These are phyloP conservation scores for Heterotrichella gracilis DNA, from an alignment of 352 stramenopile species.

Conservation along the genomic window DNA sequence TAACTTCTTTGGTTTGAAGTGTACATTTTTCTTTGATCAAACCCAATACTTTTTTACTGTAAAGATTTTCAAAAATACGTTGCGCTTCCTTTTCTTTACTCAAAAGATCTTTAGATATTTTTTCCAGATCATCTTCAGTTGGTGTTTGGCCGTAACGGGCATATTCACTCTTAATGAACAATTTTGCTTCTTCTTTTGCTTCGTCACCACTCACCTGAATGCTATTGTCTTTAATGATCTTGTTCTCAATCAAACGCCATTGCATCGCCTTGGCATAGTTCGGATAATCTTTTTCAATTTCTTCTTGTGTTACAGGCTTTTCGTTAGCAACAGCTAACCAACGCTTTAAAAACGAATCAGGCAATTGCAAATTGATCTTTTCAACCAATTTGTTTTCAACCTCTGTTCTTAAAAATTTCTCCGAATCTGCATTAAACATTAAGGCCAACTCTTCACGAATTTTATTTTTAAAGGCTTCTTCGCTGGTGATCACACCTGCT, in stretches of 20 bases:
- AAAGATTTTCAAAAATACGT: neutral
- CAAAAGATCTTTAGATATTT: neutral
- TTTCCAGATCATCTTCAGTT: neutral
- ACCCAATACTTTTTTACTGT: conserved; percentile 8
- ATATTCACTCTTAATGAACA: conserved; percentile 1
- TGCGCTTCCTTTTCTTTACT: neutral
- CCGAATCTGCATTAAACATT: neutral
- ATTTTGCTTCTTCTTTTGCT: neutral
- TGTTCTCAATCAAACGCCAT: neutral
- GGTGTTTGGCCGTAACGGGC: neutral
- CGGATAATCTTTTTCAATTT: neutral
- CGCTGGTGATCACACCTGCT: neutral
- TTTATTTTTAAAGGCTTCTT: neutral
- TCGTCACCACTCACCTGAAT: neutral
- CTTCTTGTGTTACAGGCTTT: neutral
- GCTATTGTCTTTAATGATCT: conserved; percentile 8
- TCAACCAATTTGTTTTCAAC: neutral
- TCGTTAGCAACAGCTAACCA: neutral
- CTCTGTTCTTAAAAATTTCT: conserved; percentile 4
- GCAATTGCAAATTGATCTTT: conserved; percentile 1
- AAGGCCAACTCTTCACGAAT: neutral
- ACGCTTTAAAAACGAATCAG: neutral
- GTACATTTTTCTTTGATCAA: conserved; percentile 3
- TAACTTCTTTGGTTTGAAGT: neutral
- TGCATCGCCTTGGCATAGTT: neutral